Evolutionary conservation across 73 alveolate species (phyloP).

Genomic region (Breviolum minutum): DNA sequence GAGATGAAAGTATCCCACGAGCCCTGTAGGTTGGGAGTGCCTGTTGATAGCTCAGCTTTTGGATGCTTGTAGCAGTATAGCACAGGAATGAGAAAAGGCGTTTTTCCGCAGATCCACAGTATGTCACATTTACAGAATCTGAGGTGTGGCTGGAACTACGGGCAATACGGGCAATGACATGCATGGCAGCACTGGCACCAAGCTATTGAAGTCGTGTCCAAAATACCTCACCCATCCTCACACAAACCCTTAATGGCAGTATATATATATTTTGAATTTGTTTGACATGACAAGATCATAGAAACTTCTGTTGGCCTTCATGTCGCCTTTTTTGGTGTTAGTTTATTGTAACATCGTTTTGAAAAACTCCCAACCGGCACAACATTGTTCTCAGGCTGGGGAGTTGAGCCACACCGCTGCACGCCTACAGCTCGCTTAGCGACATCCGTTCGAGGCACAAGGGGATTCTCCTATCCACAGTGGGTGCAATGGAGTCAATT

Average conservation of each 20-base stretch:
- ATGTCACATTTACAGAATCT: background rate
- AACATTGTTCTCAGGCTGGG: conserved; percentile 1
- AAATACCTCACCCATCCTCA: background rate
- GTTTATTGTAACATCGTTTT: too few relatives aligned
- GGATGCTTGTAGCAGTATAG: too few relatives aligned
- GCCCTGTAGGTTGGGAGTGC: background rate
- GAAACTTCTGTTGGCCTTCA: too few relatives aligned
- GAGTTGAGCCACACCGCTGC: background rate
- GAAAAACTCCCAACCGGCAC: background rate
- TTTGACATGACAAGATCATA: background rate
- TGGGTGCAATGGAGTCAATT: too few relatives aligned
- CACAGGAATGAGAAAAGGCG: too few relatives aligned
- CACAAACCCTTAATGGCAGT: background rate
- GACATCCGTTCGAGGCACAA: background rate
- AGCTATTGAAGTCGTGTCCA: background rate
- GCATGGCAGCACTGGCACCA: background rate
- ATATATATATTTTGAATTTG: too few relatives aligned
- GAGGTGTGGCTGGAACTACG: background rate
- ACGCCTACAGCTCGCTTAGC: background rate
- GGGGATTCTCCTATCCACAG: too few relatives aligned
- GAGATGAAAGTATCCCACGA: too few relatives aligned
- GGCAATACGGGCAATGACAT: background rate
- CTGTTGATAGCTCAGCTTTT: background rate
- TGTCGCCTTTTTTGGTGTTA: too few relatives aligned
- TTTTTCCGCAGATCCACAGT: background rate